Base-by-base conservation (phyloP, 1,284 basidiomycete genomes). In the Quambalaria eucalypti region DNA sequence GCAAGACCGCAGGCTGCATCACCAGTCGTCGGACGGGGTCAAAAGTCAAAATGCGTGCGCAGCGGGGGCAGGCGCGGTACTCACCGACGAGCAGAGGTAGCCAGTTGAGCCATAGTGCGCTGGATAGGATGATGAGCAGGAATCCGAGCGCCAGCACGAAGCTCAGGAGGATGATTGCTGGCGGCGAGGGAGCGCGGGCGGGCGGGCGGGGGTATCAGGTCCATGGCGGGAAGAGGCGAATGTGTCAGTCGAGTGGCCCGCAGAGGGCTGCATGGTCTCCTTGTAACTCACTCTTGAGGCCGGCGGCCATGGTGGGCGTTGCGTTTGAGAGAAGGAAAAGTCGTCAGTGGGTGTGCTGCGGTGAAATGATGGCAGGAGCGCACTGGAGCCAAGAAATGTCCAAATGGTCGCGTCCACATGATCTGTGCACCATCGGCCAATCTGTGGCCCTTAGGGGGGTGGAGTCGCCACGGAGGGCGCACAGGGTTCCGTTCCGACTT, bases 141-240 rank as follows among this genome's bases (percentile, higher is more conserved):
- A 98, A 99, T 26, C 95, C 95, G 28, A 95, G 82, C 12, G 95
- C 95, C 40, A 99, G 85, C 56, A 96, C 88, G 77, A 98, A 95
- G 3, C 93, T 91, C 31, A 74, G 66, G 28, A 71, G 59, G 44
- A 74, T 73, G 56, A 74, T 67, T 30, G 72, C 72, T 74, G 62
- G 8, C 12, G n/a, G n/a, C 8, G 29, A 48, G 21, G 30, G 51
- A 19, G 28, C 25, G n/a, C 48, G 48, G 46, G 30, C 47, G 54
- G 30, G 48, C 21, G 25, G 25, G 33, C 1, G 19, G 7, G 12
- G 23, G 14, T 14, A n/a, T 29, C 14, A 14, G 3, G 2, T 36
- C 2, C 3, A 9, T 25, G n/a, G 29, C 4, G 1, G n/a, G 25
- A 36, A 19, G 21, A 12, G 21, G 26, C 21, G 1, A 31, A 9